Base-by-base conservation (phyloP, 2,329 filamentous ascomycete genomes). In the Paracorniculantispora psalliotae region DNA sequence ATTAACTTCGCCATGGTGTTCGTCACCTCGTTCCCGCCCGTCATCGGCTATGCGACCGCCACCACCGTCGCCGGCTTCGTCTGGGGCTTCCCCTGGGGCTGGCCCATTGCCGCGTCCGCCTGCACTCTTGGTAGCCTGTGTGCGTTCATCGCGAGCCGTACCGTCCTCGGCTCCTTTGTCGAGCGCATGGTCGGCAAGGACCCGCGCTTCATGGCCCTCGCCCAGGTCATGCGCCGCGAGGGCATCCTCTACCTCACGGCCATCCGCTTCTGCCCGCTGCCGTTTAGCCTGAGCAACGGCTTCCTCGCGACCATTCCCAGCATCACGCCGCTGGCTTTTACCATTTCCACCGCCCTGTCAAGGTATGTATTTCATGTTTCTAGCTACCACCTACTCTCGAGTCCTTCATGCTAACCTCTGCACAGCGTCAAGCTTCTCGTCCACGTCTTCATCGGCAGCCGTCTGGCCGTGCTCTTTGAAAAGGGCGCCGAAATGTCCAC, bases 241-340 rank as follows among this genome's bases (percentile, higher is more conserved):
- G 94, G 94, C 1, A 74, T 99, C 54, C 89, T 91, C 67, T 86
- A 97, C 57, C 81, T 99, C 48, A 87, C 91, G 63, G 96, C 94
- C 82, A 94, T 99, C 66, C 85, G 94, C 30, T 82, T 97, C 63
- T 97, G 93, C 68, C 94, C 94, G 2, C 72, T 99, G 61, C 94
- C 94, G 15, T 99, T 96, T 72, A 94, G 90, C 55, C 78, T 97
- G 65, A 92, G 90, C 69, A 99, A 99, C 70, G 94, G 92, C 53
- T 96, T 96, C 61, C 84, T 99, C 58, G 91, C 91, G 30, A 97
- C 94, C 1, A 92, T 99, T 62, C 92, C 92, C 2, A 96, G 89
- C 33, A 90, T 99, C 35, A 82, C 87, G 25, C 89, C 90, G 43
- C 72, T 81, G 61, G 83, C 83, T 49, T 97, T 96, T 75, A 87